Evolutionary conservation across 164 flowering plant genomes (phyloP), one percentile per base, ranked within the genome.

Genomic region (Magnolia changhungtana): DNA sequence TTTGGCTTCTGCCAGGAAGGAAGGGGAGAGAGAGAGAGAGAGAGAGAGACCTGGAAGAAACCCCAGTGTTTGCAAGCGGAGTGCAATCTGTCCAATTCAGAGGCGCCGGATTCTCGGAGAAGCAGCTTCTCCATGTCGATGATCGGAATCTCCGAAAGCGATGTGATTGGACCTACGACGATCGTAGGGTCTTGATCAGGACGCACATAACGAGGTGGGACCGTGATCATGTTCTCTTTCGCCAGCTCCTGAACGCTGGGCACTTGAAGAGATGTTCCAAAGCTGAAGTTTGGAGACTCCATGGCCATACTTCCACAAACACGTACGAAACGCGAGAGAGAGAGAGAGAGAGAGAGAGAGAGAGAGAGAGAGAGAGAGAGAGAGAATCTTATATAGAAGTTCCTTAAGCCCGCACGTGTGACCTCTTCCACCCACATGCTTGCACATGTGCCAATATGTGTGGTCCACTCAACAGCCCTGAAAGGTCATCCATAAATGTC

Each of bases 191-290:
- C 84, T n/a, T 80, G 79, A 66, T 81, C 76, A 1, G 50, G 58
- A 4, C 77, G 86, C 11, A 76, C 20, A 66, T 89, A 89, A 13
- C 89, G 75, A 7, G 79, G 65, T 21, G 90, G 92, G 77, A 89
- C 66, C 0, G 67, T 66, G 78, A 13, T 19, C 16, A 77, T 58
- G n/a, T 79, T 59, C 21, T 80, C 61, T 72, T 83, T 89, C 31
- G 82, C 84, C 69, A 87, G 67, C 73, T 89, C 89, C 37, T 84
- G 87, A 71, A 89, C 91, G 8, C 82, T 82, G 0, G 91, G 89
- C 3, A 87, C 90, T 7, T 80, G 55, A 4, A 89, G 52, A 0
- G 90, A 89, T 50, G 65, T 81, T 1, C 91, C 90, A n/a, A 84
- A 78, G 63, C 50, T 79, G 24, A 76, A 55, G 61, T 7, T 55